Evolutionary conservation across 768 basidiomycete species (phyloP).

Genomic region (Suillus discolor): DNA sequence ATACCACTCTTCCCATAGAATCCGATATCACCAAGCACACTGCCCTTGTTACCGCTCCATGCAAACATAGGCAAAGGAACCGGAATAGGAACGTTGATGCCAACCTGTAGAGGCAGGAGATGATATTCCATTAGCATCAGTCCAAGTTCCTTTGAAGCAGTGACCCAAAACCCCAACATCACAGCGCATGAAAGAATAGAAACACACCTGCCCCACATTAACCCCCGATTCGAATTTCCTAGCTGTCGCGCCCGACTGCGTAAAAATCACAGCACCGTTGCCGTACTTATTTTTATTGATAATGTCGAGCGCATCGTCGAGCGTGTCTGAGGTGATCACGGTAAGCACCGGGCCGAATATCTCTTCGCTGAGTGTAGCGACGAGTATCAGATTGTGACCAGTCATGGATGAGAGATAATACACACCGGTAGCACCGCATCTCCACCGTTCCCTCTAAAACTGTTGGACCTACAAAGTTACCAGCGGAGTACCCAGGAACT

Average conservation of each 20-base stretch:
- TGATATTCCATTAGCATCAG: not conserved
- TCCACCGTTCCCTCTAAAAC: slow-evolving; percentile 79
- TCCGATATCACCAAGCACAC: slow-evolving; percentile 81
- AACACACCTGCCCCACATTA: slow-evolving; percentile 71
- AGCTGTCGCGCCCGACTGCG: slow-evolving; percentile 93
- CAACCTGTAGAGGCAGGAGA: slow-evolving; percentile 44
- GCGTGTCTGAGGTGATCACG: slow-evolving; percentile 73
- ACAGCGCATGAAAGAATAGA: not conserved
- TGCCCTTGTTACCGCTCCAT: slow-evolving; percentile 94
- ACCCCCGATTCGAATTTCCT: slow-evolving; percentile 88
- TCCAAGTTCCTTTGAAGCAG: not conserved
- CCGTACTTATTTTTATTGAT: slow-evolving; percentile 92
- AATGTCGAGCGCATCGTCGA: slow-evolving; percentile 89
- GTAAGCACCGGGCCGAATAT: slow-evolving; percentile 93
- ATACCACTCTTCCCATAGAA: slow-evolving; percentile 94
- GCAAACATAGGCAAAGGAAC: slow-evolving; percentile 95
- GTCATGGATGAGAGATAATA: slow-evolving; percentile 11
- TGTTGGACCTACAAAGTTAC: slow-evolving; percentile 95
- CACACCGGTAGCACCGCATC: slow-evolving; percentile 88
- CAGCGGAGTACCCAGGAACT: slow-evolving; percentile 77
- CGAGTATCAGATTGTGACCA: slow-evolving; percentile 7
- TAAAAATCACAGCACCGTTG: slow-evolving; percentile 95
- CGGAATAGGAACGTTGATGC: slow-evolving; percentile 91
- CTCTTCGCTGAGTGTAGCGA: slow-evolving; percentile 62
- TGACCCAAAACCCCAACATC: not conserved